A percentile compares a stretch with the other conserved stretches of the same genome.
These are phyloP conservation scores for Cunninghamia lanceolata DNA, from an alignment of 75 land plant genomes.

Conservation along the genomic window DNA sequence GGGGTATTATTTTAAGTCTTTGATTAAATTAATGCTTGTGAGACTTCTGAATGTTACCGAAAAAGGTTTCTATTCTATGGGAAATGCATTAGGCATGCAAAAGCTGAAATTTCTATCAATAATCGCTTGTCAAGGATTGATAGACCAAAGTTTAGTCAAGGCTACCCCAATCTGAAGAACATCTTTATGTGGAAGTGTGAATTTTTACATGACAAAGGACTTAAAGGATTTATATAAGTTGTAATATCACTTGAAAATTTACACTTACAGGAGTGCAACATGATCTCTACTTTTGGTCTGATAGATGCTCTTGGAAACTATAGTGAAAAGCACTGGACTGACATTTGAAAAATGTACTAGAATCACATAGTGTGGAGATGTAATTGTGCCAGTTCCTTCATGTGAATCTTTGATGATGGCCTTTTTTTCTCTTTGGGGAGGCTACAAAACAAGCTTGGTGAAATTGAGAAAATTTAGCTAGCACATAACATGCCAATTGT, in stretches of 20 bases:
- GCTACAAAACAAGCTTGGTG: no score
- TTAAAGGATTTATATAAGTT: slow-evolving; percentile 44
- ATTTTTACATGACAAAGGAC: slow-evolving; percentile 50
- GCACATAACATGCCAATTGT: no score
- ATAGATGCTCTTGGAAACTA: slow-evolving; percentile 38
- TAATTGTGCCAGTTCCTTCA: slow-evolving; percentile 10
- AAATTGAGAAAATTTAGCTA: no score
- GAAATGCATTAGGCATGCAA: slow-evolving; percentile 56
- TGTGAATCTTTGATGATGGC: slow-evolving; percentile 54
- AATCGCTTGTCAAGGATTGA: slow-evolving; percentile 58
- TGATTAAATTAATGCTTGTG: slow-evolving; percentile 48
- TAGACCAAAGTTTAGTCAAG: slow-evolving; percentile 57
- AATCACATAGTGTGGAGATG: slow-evolving; percentile 26
- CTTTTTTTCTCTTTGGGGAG: no score
- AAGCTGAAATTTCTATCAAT: slow-evolving; percentile 42
- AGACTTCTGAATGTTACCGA: slow-evolving; percentile 56
- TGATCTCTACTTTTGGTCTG: slow-evolving; percentile 60
- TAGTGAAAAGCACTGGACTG: slow-evolving; percentile 41
- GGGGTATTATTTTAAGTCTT: slow-evolving; percentile 56
- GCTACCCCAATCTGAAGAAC: slow-evolving; percentile 61
- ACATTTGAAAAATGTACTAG: slow-evolving; percentile 62
- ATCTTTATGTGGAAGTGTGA: slow-evolving; percentile 47
- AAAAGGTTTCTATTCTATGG: slow-evolving; percentile 74
- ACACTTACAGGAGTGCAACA: slow-evolving; percentile 77
- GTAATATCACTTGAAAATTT: slow-evolving; percentile 63